Conservation (phyloP, 306 rosid genomes). For the Rosa lucieae region DNA sequence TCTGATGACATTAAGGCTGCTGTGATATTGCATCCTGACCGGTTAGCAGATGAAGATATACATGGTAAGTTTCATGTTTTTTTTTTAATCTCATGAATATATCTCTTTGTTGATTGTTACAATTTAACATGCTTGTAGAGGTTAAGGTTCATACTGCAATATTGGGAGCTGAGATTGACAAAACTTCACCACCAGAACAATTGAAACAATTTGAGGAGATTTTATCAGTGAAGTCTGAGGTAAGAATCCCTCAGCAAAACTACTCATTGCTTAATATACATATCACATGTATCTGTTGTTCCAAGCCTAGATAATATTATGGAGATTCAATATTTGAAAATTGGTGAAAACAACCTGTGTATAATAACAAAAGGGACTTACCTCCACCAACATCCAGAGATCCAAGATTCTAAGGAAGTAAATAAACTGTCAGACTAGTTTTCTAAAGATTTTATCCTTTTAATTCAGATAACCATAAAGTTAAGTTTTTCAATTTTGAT, state of each 20-base stretch:
- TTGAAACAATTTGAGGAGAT: slow-evolving; percentile 38
- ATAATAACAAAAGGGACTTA: too few relatives aligned
- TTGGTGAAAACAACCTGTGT: too few relatives aligned
- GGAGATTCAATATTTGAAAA: too few relatives aligned
- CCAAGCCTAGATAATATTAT: too few relatives aligned
- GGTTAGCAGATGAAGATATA: too few relatives aligned
- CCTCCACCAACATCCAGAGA: too few relatives aligned
- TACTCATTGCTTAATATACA: too few relatives aligned
- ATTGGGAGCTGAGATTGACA: slow-evolving; percentile 51
- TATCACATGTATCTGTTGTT: too few relatives aligned
- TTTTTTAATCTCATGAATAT: background rate
- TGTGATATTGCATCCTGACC: too few relatives aligned
- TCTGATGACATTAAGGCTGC: too few relatives aligned
- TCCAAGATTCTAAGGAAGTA: too few relatives aligned
- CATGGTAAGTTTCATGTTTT: background rate
- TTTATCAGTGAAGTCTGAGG: slow-evolving; percentile 41
- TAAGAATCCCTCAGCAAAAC: slow-evolving; percentile 6
- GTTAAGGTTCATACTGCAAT: slow-evolving; percentile 46
- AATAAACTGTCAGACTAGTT: background rate
- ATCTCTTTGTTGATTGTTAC: background rate
- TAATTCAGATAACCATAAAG: background rate
- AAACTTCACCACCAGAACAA: slow-evolving; percentile 32
- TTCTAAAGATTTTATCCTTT: background rate
- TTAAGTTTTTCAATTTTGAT: background rate
- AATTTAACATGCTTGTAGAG: slow-evolving; percentile 19